phyloP scores from a whole-genome alignment of 192 early-diverging fungal species.

The Podila epigama region DNA sequence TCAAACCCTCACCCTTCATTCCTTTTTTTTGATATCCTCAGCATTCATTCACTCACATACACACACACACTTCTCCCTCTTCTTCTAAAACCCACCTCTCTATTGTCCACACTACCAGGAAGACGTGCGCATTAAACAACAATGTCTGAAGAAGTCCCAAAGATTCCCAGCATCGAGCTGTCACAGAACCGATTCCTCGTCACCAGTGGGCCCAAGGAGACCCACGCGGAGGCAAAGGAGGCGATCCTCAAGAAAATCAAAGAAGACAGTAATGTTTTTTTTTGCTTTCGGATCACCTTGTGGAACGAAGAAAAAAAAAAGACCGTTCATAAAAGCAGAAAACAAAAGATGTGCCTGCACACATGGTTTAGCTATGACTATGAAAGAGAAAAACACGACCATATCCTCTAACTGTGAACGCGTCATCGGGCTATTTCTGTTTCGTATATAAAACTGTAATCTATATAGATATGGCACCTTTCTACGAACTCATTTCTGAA shows the following conservation, averaged over 20 bases:
- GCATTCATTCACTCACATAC: background rate
- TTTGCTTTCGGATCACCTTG: background rate
- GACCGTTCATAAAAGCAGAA: too few species aligned
- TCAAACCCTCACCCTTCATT: too few species aligned
- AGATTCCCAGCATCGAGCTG: constrained; percentile 90
- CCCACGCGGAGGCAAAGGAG: constrained; percentile 70
- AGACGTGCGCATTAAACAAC: background rate
- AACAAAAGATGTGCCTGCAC: too few species aligned
- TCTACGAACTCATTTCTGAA: constrained; percentile 67
- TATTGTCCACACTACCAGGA: background rate
- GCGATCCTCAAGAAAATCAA: constrained; percentile 78
- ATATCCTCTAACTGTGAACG: background rate
- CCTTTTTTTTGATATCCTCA: background rate
- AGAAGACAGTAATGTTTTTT: constrained; percentile 76
- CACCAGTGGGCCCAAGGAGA: constrained; percentile 74
- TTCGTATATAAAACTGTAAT: too few species aligned
- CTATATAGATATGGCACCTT: constrained; percentile 88
- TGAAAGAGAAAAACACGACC: too few species aligned
- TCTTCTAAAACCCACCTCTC: background rate
- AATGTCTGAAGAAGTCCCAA: constrained; percentile 70
- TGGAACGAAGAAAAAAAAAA: too few species aligned
- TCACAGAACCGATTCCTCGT: constrained; percentile 85
- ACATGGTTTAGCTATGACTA: too few species aligned
- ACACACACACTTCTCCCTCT: background rate
- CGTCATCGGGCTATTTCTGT: background rate